phyloP scores from a whole-genome alignment of 768 basidiomycete species.

The Boletus eberwhitei region DNA sequence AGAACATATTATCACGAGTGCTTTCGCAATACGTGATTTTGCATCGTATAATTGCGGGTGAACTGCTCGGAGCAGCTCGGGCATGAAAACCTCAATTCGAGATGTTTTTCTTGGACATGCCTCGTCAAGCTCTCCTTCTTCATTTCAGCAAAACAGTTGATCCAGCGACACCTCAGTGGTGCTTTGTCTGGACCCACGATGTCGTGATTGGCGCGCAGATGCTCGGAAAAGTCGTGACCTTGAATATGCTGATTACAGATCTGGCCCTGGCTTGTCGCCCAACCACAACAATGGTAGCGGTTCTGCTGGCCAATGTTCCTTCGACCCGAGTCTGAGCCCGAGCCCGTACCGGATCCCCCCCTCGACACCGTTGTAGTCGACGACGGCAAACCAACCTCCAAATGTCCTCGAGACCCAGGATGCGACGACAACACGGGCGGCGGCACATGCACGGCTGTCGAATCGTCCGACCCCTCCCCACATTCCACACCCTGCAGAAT shows the following conservation, averaged over 20 bases:
- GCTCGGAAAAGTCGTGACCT: conserved; percentile 15
- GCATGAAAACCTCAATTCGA: conserved; percentile 15
- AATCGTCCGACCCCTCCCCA: conserved; percentile 43
- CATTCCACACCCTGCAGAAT: conserved; percentile 57
- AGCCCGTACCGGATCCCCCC: neutral
- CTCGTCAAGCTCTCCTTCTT: conserved; percentile 28
- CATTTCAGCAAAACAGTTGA: conserved; percentile 16
- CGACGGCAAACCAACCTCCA: neutral
- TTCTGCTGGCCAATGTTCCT: conserved; percentile 29
- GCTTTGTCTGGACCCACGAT: conserved; percentile 17
- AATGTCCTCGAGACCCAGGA: conserved; percentile 7
- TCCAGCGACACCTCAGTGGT: conserved; percentile 17
- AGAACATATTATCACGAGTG: conserved; percentile 1
- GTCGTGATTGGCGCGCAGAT: conserved; percentile 21
- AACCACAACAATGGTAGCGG: conserved; percentile 14
- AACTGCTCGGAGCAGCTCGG: conserved; percentile 19
- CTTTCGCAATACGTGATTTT: conserved; percentile 10
- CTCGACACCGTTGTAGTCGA: conserved; percentile 8
- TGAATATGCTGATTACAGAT: conserved; percentile 7
- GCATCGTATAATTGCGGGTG: conserved; percentile 25
- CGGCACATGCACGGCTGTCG: conserved; percentile 34
- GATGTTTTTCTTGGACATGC: conserved; percentile 27
- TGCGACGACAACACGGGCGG: conserved; percentile 14
- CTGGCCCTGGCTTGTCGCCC: neutral
- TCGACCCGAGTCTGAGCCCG: neutral